Percentiles rank a stretch among this genome's conserved stretches.
Evolutionary conservation across 495 filamentous ascomycete genomes (phyloP).

Genomic region (Penicillium riverlandense): DNA sequence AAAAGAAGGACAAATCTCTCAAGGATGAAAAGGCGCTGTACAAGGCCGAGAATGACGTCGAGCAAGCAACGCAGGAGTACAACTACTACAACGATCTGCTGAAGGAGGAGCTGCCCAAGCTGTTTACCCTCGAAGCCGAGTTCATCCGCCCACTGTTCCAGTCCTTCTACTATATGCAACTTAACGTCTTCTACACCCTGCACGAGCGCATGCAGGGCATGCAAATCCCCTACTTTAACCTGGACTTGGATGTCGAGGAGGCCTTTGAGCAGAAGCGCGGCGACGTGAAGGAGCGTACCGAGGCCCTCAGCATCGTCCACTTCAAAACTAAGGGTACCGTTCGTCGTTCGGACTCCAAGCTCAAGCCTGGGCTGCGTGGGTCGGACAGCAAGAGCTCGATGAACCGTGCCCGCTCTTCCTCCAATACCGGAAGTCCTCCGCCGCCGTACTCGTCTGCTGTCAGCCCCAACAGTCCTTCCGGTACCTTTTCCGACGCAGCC

Average conservation of each 20-base stretch:
- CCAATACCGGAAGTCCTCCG: constrained; percentile 52
- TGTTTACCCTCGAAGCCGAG: constrained; percentile 88
- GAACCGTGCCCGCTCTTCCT: constrained; percentile 20
- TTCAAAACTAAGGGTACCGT: constrained; percentile 74
- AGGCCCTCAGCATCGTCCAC: constrained; percentile 70
- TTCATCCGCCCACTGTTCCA: constrained; percentile 98
- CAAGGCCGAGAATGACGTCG: constrained; percentile 89
- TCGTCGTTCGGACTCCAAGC: constrained; percentile 39
- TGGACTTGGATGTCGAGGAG: constrained; percentile 81
- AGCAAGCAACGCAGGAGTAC: constrained; percentile 89
- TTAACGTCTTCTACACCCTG: constrained; percentile 98
- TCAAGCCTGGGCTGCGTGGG: constrained; percentile 32
- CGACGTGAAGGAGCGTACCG: constrained; percentile 72
- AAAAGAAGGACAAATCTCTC: constrained; percentile 91
- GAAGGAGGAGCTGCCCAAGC: constrained; percentile 88
- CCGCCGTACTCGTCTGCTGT: constrained; percentile 56
- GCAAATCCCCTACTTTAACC: constrained; percentile 95
- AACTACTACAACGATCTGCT: constrained; percentile 95
- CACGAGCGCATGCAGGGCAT: constrained; percentile 96
- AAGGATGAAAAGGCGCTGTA: constrained; percentile 98
- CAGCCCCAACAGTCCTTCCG: constrained; percentile 28
- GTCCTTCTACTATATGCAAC: constrained; percentile 99
- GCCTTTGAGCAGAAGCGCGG: constrained; percentile 85
- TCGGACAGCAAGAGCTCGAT: constrained; percentile 23
- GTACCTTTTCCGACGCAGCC: constrained; percentile 57